A percentile compares a stretch with the other conserved stretches of the same genome.
These are phyloP conservation scores for Striga asiatica DNA, from an alignment of 257 asterid genomes.

Conservation along the genomic window DNA sequence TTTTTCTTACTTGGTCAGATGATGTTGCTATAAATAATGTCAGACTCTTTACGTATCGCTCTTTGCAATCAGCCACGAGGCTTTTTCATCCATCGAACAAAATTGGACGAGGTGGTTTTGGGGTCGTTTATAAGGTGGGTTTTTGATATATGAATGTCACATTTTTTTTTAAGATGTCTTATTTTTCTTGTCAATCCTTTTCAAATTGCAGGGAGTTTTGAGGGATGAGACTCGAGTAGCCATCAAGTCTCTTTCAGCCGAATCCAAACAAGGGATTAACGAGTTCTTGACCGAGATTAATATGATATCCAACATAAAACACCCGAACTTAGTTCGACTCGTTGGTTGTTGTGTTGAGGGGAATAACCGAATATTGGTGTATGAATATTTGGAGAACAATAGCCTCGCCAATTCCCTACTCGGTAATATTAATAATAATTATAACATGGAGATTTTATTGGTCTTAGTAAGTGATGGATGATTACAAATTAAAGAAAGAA, in stretches of 20 bases:
- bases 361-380: slow-evolving; percentile 46
- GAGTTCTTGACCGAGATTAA: slow-evolving; percentile 75
- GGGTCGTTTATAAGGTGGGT: slow-evolving; percentile 59
- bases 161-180: too few relatives aligned
- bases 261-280: slow-evolving; percentile 61
- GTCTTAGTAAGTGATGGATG: too few relatives aligned
- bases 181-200: background rate
- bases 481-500: too few relatives aligned
- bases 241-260: slow-evolving; percentile 65
- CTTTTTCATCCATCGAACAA: slow-evolving; percentile 56
- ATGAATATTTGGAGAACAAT: slow-evolving; percentile 74
- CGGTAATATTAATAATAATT: too few relatives aligned
- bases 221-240: slow-evolving; percentile 74
- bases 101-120: slow-evolving; percentile 81
- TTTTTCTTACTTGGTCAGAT: background rate
- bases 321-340: slow-evolving; percentile 66
- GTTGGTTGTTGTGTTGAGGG: slow-evolving; percentile 74
- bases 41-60: slow-evolving; percentile 41
- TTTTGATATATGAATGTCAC: background rate
- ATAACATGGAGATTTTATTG: too few relatives aligned
- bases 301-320: slow-evolving; percentile 47
- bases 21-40: slow-evolving; percentile 39
- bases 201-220: slow-evolving; percentile 49
- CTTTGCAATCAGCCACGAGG: slow-evolving; percentile 60
- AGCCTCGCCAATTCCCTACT: slow-evolving; percentile 67